Conservation (phyloP, 768 basidiomycete species). For the Trametes sanguinea region DNA sequence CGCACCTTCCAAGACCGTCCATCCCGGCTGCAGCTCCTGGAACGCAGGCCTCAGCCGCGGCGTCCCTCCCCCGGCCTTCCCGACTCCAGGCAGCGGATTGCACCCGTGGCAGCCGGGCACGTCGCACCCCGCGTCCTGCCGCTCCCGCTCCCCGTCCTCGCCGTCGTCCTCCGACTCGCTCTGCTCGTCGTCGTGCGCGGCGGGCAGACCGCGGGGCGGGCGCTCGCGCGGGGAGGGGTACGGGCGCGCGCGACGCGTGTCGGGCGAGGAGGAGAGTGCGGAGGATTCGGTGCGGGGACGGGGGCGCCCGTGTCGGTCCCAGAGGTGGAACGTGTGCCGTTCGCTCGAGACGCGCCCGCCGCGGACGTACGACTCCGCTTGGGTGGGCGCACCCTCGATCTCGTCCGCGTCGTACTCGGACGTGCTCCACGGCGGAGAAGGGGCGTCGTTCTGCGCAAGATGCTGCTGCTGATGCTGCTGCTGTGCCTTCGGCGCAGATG, state of each 20-base stretch:
- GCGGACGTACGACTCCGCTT: slow-evolving; percentile 18
- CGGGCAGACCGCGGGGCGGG: neutral
- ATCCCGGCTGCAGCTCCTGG: slow-evolving; percentile 10
- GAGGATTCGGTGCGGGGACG: neutral
- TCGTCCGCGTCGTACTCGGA: slow-evolving; percentile 11
- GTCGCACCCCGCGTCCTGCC: neutral
- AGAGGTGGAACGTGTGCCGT: neutral
- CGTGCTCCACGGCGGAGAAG: slow-evolving; percentile 10
- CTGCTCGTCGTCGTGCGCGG: neutral
- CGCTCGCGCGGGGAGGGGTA: slow-evolving; percentile 5
- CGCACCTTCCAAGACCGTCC: slow-evolving; percentile 12
- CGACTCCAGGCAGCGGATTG: neutral
- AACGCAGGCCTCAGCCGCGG: slow-evolving; percentile 28
- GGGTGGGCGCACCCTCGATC: slow-evolving; percentile 3
- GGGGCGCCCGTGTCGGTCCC: slow-evolving; percentile 1
- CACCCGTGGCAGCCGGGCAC: slow-evolving; percentile 20
- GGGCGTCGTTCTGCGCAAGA: neutral
- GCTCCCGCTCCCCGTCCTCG: neutral
- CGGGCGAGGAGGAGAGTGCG: no score
- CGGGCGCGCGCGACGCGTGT: neutral
- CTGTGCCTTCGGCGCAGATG: neutral
- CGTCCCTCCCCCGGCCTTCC: slow-evolving; percentile 14
- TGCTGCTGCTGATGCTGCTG: neutral
- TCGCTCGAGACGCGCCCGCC: slow-evolving; percentile 11
- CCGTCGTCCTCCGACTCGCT: neutral